Percentiles rank a stretch among this genome's conserved stretches.
These are phyloP conservation scores for Camillea tinctor DNA, from an alignment of 2,329 filamentous ascomycete species.

Conservation along the genomic window DNA sequence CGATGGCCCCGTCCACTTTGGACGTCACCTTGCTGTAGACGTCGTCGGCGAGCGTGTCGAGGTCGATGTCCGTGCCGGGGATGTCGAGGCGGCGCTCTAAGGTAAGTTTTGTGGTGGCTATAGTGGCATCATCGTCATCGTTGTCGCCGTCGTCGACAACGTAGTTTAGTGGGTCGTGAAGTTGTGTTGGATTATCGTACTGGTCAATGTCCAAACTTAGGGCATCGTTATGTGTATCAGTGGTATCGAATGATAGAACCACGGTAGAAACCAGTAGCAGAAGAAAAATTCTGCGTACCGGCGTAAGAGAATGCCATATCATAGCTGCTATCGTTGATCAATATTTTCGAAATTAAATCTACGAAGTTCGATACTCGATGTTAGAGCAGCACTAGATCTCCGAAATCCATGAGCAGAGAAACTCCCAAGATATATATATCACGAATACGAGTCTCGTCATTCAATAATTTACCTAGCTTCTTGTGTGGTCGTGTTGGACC, in stretches of 20 bases:
- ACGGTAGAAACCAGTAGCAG: neutral
- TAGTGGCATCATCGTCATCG: no score
- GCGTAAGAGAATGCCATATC: neutral
- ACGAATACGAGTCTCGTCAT: neutral
- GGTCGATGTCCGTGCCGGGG: neutral
- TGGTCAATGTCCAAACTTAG: neutral
- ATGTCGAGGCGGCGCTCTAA: neutral
- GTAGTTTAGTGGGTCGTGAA: neutral
- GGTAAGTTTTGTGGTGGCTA: neutral
- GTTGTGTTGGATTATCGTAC: neutral
- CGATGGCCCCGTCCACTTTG: conserved; percentile 3
- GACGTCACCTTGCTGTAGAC: conserved; percentile 5
- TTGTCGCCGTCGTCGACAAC: neutral
- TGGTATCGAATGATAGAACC: neutral
- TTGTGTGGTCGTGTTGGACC: neutral
- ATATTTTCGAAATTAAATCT: neutral
- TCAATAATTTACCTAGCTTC: neutral
- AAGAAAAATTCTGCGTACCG: neutral
- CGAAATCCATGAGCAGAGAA: neutral
- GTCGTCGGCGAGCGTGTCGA: conserved; percentile 4
- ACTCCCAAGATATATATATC: no score
- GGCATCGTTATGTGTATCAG: neutral
- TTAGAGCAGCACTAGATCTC: neutral
- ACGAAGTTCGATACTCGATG: neutral
- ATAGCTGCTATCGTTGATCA: neutral